A percentile compares a stretch with the other conserved stretches of the same genome.
phyloP scores from a whole-genome alignment of 2,329 filamentous ascomycete species.

The Purpureocillium lavendulum region DNA sequence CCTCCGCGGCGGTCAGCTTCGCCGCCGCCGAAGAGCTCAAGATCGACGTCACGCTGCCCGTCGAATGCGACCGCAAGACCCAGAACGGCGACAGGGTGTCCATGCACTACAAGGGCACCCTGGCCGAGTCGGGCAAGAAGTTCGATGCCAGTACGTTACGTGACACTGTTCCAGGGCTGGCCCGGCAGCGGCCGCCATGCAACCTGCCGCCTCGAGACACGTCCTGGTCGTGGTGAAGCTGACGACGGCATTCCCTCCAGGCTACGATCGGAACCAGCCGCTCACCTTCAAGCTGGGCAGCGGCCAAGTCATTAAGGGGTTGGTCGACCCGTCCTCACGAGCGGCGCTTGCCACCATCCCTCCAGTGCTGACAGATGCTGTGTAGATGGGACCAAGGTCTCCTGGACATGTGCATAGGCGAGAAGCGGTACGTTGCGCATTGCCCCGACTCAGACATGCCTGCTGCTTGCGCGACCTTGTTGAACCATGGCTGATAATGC shows the following conservation, averaged over 20 bases:
- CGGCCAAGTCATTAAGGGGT: constrained; percentile 86
- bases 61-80: constrained; percentile 74
- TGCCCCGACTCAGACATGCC: no score
- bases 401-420: constrained; percentile 89
- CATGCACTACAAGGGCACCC: constrained; percentile 83
- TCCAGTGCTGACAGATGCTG: constrained; percentile 9
- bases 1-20: constrained; percentile 40
- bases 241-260: constrained; percentile 18
- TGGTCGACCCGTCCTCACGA: constrained; percentile 17
- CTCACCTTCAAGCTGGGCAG: constrained; percentile 72
- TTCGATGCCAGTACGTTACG: constrained; percentile 66
- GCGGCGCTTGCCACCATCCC: background rate
- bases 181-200: constrained; percentile 6
- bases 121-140: constrained; percentile 62
- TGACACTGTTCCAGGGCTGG: constrained; percentile 2
- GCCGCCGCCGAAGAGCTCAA: constrained; percentile 56
- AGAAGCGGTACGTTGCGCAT: constrained; percentile 54
- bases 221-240: background rate
- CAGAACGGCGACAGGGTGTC: constrained; percentile 68
- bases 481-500: background rate
- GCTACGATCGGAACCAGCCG: constrained; percentile 68
- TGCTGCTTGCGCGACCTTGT: no score
- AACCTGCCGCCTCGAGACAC: background rate
- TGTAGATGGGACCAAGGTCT: constrained; percentile 81
- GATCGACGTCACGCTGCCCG: constrained; percentile 66